These are phyloP conservation scores for Castanea crenata DNA, from an alignment of 306 rosid genomes.

Conservation along the genomic window DNA sequence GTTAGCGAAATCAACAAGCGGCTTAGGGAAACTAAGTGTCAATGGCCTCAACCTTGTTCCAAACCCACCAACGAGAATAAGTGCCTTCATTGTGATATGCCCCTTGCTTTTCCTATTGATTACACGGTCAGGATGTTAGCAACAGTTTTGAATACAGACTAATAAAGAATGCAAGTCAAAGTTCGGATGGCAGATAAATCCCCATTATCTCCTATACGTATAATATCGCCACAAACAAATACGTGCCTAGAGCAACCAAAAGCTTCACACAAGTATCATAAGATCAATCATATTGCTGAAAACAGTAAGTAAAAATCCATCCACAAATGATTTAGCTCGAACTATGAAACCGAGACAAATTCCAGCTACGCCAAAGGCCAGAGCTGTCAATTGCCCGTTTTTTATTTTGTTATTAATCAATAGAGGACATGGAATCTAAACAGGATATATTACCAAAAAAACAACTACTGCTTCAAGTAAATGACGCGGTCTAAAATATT, in stretches of 20 bases:
- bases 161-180: slow-evolving; percentile 12
- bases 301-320: slow-evolving; percentile 10
- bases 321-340: slow-evolving; percentile 10
- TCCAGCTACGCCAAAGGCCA: slow-evolving; percentile 30
- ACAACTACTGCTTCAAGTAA: slow-evolving; percentile 7
- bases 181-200: slow-evolving; percentile 13
- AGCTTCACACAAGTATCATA: slow-evolving; percentile 16
- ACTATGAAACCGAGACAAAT: slow-evolving; percentile 24
- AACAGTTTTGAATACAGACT: slow-evolving; percentile 12
- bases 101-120: slow-evolving; percentile 47
- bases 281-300: slow-evolving; percentile 19
- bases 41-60: slow-evolving; percentile 99
- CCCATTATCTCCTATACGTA: slow-evolving; percentile 16
- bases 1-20: slow-evolving; percentile 99
- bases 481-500: slow-evolving; percentile 6
- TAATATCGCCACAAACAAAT: slow-evolving; percentile 17
- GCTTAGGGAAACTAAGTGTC: slow-evolving; percentile 98
- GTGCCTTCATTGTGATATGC: slow-evolving; percentile 78
- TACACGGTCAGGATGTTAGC: background rate
- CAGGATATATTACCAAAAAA: slow-evolving; percentile 9
- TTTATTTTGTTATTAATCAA: slow-evolving; percentile 1
- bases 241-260: slow-evolving; percentile 20
- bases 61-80: slow-evolving; percentile 97
- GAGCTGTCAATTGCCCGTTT: slow-evolving; percentile 18
- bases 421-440: slow-evolving; percentile 15